Evolutionary conservation across 2,329 filamentous ascomycete genomes (phyloP), one percentile per base, ranked within the genome.

Genomic region (Neofusicoccum ribis): DNA sequence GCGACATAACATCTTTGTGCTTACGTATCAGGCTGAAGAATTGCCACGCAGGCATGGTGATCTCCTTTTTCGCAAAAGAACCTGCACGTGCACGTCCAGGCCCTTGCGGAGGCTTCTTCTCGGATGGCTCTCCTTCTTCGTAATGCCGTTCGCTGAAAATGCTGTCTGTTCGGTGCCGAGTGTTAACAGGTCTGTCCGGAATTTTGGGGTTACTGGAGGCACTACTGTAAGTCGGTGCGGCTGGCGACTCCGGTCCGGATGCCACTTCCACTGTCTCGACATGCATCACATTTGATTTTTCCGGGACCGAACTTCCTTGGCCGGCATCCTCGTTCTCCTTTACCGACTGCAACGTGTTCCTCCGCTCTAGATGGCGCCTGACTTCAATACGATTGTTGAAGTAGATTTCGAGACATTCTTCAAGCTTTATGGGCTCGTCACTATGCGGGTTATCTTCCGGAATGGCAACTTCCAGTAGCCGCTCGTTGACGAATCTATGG

Each of bases 331-430:
- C 63, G 7, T 59, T 64, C 14, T 64, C 72, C 17, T 77, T 77
- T 11, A 83, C 68, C n/a, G 84, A 85, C 36, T 80, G 80, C 15
- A 85, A 70, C 1, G 88, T 90, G 65, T 85, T 85, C 31, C 84
- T 83, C 17, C 88, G 82, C 70, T 88, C 85, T 44, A 91, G 74
- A 71, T 94, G 90, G 61, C 94, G 86, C 69, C 90, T 89, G 2
- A 99, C 93, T 72, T 97, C 93, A 62, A 99, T 92, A 64, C 88
- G 86, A 65, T 93, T 93, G 77, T 98, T 97, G 83, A 98, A 98
- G 73, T 97, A 98, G 62, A 90, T 89, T 75, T 97, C 93, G 17
- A 99, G 80, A 71, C 94, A 98, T 69, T 96, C 91, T 77, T 98
- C 95, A 20, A 99, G 80, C 34, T 89, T 93, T 67, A 97, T 85